These are phyloP conservation scores for Dactylellina haptotyla DNA, from an alignment of 2,329 filamentous ascomycete species.

Conservation along the genomic window DNA sequence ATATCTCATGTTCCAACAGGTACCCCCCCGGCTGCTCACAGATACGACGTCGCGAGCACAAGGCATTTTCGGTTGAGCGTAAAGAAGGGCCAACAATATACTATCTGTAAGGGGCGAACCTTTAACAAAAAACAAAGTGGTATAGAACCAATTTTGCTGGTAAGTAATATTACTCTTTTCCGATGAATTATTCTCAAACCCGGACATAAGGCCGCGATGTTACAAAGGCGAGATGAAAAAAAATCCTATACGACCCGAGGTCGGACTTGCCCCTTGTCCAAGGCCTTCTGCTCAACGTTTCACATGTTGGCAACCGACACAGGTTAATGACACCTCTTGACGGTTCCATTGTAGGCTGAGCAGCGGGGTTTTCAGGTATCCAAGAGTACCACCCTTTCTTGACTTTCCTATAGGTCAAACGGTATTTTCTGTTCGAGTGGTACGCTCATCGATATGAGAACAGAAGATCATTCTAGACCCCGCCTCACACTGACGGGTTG, in stretches of 20 bases:
- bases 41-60: not conserved
- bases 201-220: constrained; percentile 35
- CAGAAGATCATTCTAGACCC: not conserved
- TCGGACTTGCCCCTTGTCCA: constrained; percentile 17
- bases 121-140: no score
- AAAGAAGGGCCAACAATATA: not conserved
- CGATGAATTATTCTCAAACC: constrained; percentile 4
- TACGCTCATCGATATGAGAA: not conserved
- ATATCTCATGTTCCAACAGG: constrained; percentile 21
- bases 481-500: not conserved
- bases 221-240: no score
- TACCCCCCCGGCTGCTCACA: constrained; percentile 7
- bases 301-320: constrained; percentile 15
- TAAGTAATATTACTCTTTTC: not conserved
- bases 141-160: no score
- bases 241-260: constrained; percentile 10
- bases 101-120: constrained; percentile 6
- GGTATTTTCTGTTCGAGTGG: not conserved
- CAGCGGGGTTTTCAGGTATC: not conserved
- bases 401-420: not conserved
- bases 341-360: constrained; percentile 9
- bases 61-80: not conserved
- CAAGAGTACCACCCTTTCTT: not conserved
- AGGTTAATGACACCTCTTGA: constrained; percentile 5
- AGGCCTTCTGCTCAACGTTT: constrained; percentile 35